These are phyloP conservation scores for Millerago galiae DNA, from an alignment of 805 yeast genomes.

Conservation along the genomic window DNA sequence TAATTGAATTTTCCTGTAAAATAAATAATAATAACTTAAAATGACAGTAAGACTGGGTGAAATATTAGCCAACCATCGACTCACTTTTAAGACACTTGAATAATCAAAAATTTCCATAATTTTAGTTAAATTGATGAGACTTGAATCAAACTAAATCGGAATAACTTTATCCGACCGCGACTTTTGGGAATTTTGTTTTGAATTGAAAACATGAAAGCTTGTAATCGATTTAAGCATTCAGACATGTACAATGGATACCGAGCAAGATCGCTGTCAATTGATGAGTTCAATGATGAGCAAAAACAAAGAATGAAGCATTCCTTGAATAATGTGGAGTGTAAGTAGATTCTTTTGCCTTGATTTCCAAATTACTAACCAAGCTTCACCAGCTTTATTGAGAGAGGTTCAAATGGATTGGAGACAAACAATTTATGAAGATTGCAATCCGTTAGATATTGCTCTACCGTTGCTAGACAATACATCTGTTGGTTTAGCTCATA, in stretches of 20 bases:
- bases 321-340: conserved; percentile 1
- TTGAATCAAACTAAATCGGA: neutral
- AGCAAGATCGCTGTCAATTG: neutral
- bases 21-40: too few relatives aligned
- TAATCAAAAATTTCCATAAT: neutral
- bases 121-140: too few relatives aligned
- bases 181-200: neutral
- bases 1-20: too few relatives aligned
- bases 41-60: too few relatives aligned
- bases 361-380: conserved; percentile 1
- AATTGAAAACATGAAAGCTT: neutral
- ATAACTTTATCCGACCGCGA: neutral
- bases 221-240: too few relatives aligned
- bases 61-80: too few relatives aligned
- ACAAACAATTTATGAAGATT: conserved; percentile 42
- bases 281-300: neutral
- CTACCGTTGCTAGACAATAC: conserved; percentile 77
- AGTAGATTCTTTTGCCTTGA: neutral
- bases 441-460: conserved; percentile 83
- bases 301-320: neutral
- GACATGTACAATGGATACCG: neutral
- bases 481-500: conserved; percentile 84
- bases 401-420: conserved; percentile 41
- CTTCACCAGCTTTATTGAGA: conserved; percentile 11
- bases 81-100: too few relatives aligned